These are phyloP conservation scores for Coniochaeta sp. DNA, from an alignment of 2,329 filamentous ascomycete species.

Conservation along the genomic window DNA sequence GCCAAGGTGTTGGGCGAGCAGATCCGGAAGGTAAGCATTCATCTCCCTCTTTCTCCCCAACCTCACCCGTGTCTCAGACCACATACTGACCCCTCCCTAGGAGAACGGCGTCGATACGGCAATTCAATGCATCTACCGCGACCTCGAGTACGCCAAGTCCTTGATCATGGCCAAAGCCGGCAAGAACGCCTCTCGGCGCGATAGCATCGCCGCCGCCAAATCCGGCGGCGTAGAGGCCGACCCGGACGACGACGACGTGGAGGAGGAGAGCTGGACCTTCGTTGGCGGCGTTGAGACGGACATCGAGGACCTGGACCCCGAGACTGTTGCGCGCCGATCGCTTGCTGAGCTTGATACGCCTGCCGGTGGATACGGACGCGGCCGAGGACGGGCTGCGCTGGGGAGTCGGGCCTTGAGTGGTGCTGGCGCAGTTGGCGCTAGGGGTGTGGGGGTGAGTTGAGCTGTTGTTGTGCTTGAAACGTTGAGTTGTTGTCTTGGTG, in stretches of 20 bases:
- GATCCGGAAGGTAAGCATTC: constrained; percentile 67
- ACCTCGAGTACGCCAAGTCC: constrained; percentile 85
- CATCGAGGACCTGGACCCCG: constrained; percentile 28
- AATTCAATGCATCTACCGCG: constrained; percentile 88
- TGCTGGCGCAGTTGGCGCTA: background rate
- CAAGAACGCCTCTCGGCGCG: constrained; percentile 36
- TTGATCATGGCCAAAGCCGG: constrained; percentile 63
- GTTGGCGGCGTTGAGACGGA: constrained; percentile 54
- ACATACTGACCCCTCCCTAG: constrained; percentile 37
- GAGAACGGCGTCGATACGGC: constrained; percentile 87
- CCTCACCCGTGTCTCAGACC: background rate
- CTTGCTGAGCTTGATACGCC: background rate
- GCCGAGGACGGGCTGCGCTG: constrained; percentile 18
- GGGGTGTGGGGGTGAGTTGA: constrained; percentile 3
- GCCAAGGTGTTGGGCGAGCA: constrained; percentile 75
- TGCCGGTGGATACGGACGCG: constrained; percentile 8
- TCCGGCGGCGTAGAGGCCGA: constrained; percentile 28
- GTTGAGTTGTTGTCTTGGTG: background rate
- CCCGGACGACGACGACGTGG: constrained; percentile 52
- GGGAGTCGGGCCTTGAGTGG: constrained; percentile 14
- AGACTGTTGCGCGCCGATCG: constrained; percentile 15
- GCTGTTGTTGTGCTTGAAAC: constrained; percentile 2
- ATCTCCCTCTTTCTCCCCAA: background rate
- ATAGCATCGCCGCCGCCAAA: constrained; percentile 5
- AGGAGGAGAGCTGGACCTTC: constrained; percentile 88